Conservation (phyloP, 2,329 filamentous ascomycete genomes). For the Curvularia verruculosa region DNA sequence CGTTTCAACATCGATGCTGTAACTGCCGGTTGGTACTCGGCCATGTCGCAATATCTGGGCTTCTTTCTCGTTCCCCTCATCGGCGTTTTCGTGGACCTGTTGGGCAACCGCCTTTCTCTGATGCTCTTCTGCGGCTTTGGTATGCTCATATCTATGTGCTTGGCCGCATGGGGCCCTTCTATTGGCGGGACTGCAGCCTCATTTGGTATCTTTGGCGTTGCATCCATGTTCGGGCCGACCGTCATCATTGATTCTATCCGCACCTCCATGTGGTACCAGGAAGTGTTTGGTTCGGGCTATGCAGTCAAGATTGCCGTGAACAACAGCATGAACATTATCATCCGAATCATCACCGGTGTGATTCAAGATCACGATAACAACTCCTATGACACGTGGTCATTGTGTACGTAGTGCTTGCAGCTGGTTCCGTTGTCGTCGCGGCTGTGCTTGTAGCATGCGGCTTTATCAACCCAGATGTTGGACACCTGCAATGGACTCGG, state of each 20-base stretch:
- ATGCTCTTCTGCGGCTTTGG: constrained; percentile 56
- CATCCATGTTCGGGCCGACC: constrained; percentile 62
- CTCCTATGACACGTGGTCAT: constrained; percentile 62
- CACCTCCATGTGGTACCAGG: constrained; percentile 65
- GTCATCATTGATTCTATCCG: constrained; percentile 67
- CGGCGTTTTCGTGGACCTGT: constrained; percentile 62
- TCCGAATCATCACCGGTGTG: constrained; percentile 63
- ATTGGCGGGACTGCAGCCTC: constrained; percentile 62
- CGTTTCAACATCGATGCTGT: constrained; percentile 62
- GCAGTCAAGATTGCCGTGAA: constrained; percentile 67
- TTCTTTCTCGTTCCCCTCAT: constrained; percentile 65
- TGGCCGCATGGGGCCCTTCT: constrained; percentile 60
- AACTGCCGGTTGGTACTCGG: constrained; percentile 66
- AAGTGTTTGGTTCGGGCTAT: constrained; percentile 66
- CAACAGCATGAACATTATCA: constrained; percentile 67
- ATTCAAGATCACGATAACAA: constrained; percentile 65
- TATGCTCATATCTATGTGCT: constrained; percentile 60
- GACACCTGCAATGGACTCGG: constrained; percentile 63
- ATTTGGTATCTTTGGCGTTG: constrained; percentile 66
- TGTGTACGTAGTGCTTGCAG: constrained; percentile 62
- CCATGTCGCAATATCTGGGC: constrained; percentile 60
- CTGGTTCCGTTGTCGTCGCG: constrained; percentile 56
- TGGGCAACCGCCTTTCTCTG: constrained; percentile 60
- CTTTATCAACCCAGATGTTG: constrained; percentile 52
- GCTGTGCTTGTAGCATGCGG: constrained; percentile 50